A percentile compares a stretch with the other conserved stretches of the same genome.
Evolutionary conservation across 495 filamentous ascomycete species (phyloP).

Genomic region (Aspergillus baeticus): DNA sequence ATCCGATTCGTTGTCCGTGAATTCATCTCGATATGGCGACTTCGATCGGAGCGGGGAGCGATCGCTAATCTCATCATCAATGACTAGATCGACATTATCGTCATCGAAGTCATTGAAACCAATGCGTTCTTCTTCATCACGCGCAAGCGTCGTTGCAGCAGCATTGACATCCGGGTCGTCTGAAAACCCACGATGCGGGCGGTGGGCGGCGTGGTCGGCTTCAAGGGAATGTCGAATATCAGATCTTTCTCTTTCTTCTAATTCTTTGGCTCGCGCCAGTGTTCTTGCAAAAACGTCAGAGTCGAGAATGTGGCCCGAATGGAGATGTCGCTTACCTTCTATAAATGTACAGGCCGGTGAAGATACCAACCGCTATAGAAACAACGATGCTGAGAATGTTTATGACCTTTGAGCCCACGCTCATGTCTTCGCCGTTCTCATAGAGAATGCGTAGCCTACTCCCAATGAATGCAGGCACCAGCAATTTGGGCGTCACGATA

Average conservation of each 20-base stretch:
- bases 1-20: slow-evolving; percentile 55
- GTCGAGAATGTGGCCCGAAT: background rate
- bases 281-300: slow-evolving; percentile 50
- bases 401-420: slow-evolving; percentile 54
- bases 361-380: slow-evolving; percentile 64
- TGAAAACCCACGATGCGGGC: slow-evolving; percentile 41
- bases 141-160: slow-evolving; percentile 43
- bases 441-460: slow-evolving; percentile 61
- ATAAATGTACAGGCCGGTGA: slow-evolving; percentile 85
- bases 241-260: slow-evolving; percentile 78
- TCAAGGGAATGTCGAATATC: slow-evolving; percentile 42
- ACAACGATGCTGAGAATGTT: slow-evolving; percentile 82
- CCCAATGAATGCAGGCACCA: slow-evolving; percentile 93
- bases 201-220: slow-evolving; percentile 39
- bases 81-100: slow-evolving; percentile 40
- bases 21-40: slow-evolving; percentile 48
- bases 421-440: slow-evolving; percentile 65
- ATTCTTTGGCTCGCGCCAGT: slow-evolving; percentile 75
- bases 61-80: slow-evolving; percentile 41
- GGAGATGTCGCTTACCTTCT: slow-evolving; percentile 42
- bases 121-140: slow-evolving; percentile 50
- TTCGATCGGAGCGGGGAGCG: slow-evolving; percentile 24
- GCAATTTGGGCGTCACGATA: slow-evolving; percentile 72
- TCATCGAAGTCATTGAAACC: slow-evolving; percentile 46
- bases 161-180: slow-evolving; percentile 44